Percentiles rank a stretch among this genome's conserved stretches.
These are phyloP conservation scores for Spongospora subterranea DNA, from an alignment of 208 protist species.

Conservation along the genomic window DNA sequence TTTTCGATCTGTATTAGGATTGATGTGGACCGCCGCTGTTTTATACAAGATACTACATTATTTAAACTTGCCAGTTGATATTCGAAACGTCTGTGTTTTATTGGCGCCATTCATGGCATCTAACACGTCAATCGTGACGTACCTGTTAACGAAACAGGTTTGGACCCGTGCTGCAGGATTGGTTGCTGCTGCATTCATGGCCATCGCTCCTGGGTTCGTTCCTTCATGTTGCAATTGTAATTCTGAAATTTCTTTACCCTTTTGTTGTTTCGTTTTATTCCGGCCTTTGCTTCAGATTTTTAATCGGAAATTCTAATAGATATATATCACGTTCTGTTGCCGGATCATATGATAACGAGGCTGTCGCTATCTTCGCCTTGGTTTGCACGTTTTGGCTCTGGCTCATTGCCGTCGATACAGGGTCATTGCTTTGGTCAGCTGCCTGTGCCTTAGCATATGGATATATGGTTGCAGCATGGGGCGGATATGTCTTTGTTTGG, in stretches of 20 bases:
- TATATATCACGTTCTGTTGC: conserved; percentile 97
- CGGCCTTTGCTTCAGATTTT: conserved; percentile 69
- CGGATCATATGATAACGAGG: conserved; percentile 98
- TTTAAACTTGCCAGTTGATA: conserved; percentile 86
- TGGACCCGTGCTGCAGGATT: conserved; percentile 80
- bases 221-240: no score
- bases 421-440: conserved; percentile 80
- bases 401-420: conserved; percentile 82
- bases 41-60: conserved; percentile 83
- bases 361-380: conserved; percentile 93
- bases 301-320: conserved; percentile 64
- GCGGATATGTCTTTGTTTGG: conserved; percentile 96
- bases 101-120: conserved; percentile 89
- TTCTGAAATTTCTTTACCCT: no score
- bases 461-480: conserved; percentile 90
- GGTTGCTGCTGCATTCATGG: conserved; percentile 81
- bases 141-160: conserved; percentile 83
- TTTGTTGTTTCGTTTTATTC: no score
- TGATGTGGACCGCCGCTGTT: conserved; percentile 91
- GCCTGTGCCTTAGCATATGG: conserved; percentile 79
- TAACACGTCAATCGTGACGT: conserved; percentile 84
- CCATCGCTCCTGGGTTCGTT: conserved; percentile 82
- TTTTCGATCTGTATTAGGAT: conserved; percentile 69
- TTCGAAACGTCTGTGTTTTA: conserved; percentile 94
- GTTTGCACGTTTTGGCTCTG: conserved; percentile 90